Evolutionary conservation across 192 early-diverging fungal species (phyloP), one percentile per base, ranked within the genome.

Genomic region (Gamsiella multidivaricata): DNA sequence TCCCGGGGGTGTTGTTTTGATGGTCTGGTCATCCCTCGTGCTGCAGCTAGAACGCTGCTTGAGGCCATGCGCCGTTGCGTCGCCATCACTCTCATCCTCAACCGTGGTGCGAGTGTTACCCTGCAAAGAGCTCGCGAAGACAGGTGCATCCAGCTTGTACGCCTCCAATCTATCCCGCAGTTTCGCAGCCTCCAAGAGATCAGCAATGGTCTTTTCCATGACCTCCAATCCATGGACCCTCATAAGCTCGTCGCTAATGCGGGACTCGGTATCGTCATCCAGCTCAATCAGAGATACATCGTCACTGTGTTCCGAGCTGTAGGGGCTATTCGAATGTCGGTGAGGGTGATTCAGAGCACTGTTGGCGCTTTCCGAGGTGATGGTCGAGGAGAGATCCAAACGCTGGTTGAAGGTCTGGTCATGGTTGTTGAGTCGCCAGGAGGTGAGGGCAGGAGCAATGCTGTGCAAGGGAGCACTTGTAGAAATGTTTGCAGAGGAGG

Each of bases 231-330:
- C 3, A 25, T 26, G 1, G 11, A 46, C 49, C 17, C 28, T 15
- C 18, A 29, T 52, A 17, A 45, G 28, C n/a, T 45, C 49, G 8
- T 59, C 45, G 11, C 33, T 11, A 3, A 51, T 15, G 14, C 37
- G 36, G 2, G 51, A 22, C 20, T 61, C 69, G 14, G 26, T 58
- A 15, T 41, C 62, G 9, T 75, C 63, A n/a, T 65, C 56, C 36
- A 75, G 29, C 23, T 75, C 71, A 29, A 75, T 75, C 36, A 75
- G 12, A 0, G 71, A 75, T 3, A 75, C 71, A 61, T 75, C 71
- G 12, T 75, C 71, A 20, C 71, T 61, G 2, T 65, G 42, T 4
- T 75, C 63, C 7, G 63, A 75, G 12, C 42, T 51, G 46, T 39
- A 66, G 18, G 51, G 54, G 37, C 59, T 70, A 25, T 42, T 52